Evolutionary conservation across 495 filamentous ascomycete genomes (phyloP).

Genomic region (Mycothermus thermophilus): DNA sequence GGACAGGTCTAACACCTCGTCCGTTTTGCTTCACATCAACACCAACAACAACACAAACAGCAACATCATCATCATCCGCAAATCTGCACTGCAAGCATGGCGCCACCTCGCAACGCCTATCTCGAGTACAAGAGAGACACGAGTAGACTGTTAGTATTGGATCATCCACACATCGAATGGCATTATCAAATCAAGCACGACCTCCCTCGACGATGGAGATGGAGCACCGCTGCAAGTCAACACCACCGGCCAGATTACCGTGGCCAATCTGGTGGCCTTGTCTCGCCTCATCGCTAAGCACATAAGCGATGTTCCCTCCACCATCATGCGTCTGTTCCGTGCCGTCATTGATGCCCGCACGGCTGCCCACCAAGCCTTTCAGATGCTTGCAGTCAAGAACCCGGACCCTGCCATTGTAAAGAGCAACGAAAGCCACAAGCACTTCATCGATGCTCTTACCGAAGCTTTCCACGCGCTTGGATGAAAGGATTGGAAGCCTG

Average conservation of each 20-base stretch:
- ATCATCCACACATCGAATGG: conserved; percentile 24
- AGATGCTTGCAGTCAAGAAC: conserved; percentile 17
- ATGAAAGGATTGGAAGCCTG: conserved; percentile 12
- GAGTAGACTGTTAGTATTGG: conserved; percentile 27
- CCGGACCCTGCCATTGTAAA: conserved; percentile 25
- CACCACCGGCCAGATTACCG: conserved; percentile 14
- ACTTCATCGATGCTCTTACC: conserved; percentile 26
- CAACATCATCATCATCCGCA: too few relatives aligned
- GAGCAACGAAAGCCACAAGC: conserved; percentile 27
- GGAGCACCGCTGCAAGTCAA: conserved; percentile 1
- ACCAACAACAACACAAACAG: too few relatives aligned
- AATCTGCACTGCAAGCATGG: too few relatives aligned
- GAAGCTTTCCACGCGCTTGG: conserved; percentile 24
- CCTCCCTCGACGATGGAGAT: not conserved
- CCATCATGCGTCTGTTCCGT: conserved; percentile 18
- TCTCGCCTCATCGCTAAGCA: conserved; percentile 24
- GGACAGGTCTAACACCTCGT: too few relatives aligned
- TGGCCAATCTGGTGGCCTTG: conserved; percentile 18
- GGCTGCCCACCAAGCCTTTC: conserved; percentile 10
- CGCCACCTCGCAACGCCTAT: conserved; percentile 21
- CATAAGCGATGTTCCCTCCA: conserved; percentile 13
- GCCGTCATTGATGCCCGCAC: conserved; percentile 19
- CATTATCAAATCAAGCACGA: conserved; percentile 10
- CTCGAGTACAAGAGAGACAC: conserved; percentile 28
- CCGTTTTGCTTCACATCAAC: too few relatives aligned